Base-by-base conservation (phyloP, 495 filamentous ascomycete species). In the Chaetomium tenue region DNA sequence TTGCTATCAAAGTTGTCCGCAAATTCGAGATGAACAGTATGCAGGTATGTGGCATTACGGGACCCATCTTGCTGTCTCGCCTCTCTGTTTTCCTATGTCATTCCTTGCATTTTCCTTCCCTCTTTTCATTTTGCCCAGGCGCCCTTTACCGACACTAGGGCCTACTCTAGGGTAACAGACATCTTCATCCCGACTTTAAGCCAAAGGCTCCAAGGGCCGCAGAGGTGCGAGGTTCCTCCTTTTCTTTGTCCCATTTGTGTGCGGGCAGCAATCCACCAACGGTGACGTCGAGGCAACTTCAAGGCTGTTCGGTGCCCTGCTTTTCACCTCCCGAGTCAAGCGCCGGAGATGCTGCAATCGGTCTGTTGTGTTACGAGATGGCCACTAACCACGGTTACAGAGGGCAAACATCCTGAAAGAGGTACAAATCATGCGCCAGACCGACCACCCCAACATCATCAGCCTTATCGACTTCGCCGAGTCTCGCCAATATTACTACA, bases 21-120 rank as follows among this genome's bases (percentile, higher is more conserved):
- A 98, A 98, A 78, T 98, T 90, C 72, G 95, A 98, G 79, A 96
- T 98, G 90, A 98, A 97, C 75, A 90, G 87, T 57, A 91, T 85
- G 79, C 94, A 98, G 92, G 94, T 98, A 85, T 82, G 90, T 86
- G 65, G 37, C 51, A 74, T 63, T 61, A 52, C 68, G 61, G 63
- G 50, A 66, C 46, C 60, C 52, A 39, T 58, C 54, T 63, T 44
- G 56, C 52, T 46, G 58, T 54, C 58, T 47, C 79, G 72, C 60
- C 65, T 59, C 69, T 68, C 60, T 58, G 65, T 70, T 70, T 65
- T 42, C 15, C 28, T 60, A 51, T 59, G 47, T 58, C n/a, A n/a
- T n/a, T n/a, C n/a, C 22, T 65, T 11, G 23, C 7, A 11, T 2
- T 23, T 23, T 9, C 72, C 40, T 44, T 69, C 64, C 67, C 51